Conservation (phyloP, 768 basidiomycete genomes). For the Boletus sensibilis region DNA sequence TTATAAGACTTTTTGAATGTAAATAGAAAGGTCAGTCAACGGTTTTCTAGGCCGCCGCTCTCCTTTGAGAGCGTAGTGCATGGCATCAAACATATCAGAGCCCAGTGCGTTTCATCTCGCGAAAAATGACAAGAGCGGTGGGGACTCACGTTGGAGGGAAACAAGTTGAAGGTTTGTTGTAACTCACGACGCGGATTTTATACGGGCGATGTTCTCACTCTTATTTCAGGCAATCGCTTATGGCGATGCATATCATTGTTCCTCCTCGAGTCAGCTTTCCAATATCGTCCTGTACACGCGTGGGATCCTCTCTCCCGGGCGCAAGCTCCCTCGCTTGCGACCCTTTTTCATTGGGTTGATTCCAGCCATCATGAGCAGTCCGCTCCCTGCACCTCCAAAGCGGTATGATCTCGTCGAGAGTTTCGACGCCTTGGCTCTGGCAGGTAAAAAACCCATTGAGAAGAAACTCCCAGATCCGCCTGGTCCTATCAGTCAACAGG, state of each 20-base stretch:
- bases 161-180: background rate
- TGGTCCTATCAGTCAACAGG: background rate
- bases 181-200: background rate
- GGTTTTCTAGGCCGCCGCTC: constrained; percentile 67
- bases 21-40: constrained; percentile 46
- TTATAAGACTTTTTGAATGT: background rate
- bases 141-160: background rate
- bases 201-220: background rate
- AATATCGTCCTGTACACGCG: constrained; percentile 11
- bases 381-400: constrained; percentile 12
- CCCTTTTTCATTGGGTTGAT: constrained; percentile 5
- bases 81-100: constrained; percentile 53
- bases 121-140: too few relatives aligned
- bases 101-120: constrained; percentile 62
- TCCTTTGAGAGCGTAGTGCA: constrained; percentile 46
- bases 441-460: constrained; percentile 15
- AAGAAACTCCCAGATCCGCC: constrained; percentile 18
- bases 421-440: constrained; percentile 36
- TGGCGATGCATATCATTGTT: constrained; percentile 13
- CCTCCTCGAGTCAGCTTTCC: constrained; percentile 21
- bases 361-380: constrained; percentile 22
- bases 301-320: constrained; percentile 1
- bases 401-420: constrained; percentile 31
- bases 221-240: background rate
- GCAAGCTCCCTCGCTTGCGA: constrained; percentile 12